These are phyloP conservation scores for Nakazawaea laoshanensis DNA, from an alignment of 805 yeast species.

Conservation along the genomic window DNA sequence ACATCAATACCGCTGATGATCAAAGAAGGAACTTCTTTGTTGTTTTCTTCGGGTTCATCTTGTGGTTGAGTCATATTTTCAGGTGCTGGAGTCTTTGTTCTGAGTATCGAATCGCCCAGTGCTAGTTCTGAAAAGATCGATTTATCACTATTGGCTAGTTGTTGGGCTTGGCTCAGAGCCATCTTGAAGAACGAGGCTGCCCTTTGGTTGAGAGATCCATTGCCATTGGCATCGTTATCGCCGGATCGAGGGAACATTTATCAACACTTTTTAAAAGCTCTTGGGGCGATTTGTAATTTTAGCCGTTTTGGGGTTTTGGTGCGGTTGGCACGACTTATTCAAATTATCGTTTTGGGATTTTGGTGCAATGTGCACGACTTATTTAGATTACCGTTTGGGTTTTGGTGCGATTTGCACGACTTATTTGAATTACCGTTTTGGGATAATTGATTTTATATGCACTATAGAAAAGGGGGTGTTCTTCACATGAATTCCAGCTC, in stretches of 20 bases:
- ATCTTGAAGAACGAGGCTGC: slow-evolving; percentile 10
- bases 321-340: too few relatives aligned
- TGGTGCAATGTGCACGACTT: too few relatives aligned
- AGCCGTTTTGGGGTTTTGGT: too few relatives aligned
- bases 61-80: slow-evolving; percentile 37
- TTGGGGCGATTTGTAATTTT: too few relatives aligned
- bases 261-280: too few relatives aligned
- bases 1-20: slow-evolving; percentile 23
- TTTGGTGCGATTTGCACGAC: too few relatives aligned
- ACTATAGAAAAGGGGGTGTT: too few relatives aligned
- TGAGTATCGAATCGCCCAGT: slow-evolving; percentile 20
- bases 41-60: slow-evolving; percentile 22
- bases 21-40: slow-evolving; percentile 4
- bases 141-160: slow-evolving; percentile 6
- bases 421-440: too few relatives aligned
- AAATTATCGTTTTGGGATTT: too few relatives aligned
- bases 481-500: slow-evolving; percentile 36
- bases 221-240: slow-evolving; percentile 12
- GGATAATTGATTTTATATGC: too few relatives aligned
- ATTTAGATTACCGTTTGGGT: too few relatives aligned
- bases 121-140: slow-evolving; percentile 17
- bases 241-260: slow-evolving; percentile 9
- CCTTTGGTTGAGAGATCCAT: slow-evolving; percentile 9
- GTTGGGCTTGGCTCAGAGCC: slow-evolving; percentile 12
- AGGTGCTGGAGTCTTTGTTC: slow-evolving; percentile 38